Conservation (phyloP, 1,284 basidiomycete species). For the Trichosporon sp. region DNA sequence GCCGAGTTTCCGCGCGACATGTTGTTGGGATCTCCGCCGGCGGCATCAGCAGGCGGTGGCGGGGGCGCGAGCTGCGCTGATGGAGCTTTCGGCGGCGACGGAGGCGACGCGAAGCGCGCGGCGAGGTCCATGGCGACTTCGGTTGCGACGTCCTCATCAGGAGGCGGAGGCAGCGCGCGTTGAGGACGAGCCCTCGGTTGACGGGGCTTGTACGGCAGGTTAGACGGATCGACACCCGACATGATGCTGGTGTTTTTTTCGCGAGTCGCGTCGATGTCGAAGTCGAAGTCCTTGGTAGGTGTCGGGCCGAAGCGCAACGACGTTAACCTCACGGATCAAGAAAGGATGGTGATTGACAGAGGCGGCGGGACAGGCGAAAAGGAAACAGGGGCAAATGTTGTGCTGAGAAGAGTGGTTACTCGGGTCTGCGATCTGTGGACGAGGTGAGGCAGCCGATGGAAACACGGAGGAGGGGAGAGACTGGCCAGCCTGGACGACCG, state of each 20-base stretch:
- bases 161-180: slow-evolving; percentile 40
- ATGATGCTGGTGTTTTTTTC: not conserved
- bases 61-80: slow-evolving; percentile 10
- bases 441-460: not conserved
- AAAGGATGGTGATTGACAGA: not conserved
- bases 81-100: slow-evolving; percentile 41
- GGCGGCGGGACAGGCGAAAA: not conserved
- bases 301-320: not conserved
- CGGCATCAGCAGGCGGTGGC: slow-evolving; percentile 5
- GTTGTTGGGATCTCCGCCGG: not conserved
- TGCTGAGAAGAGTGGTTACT: not conserved
- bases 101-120: slow-evolving; percentile 43
- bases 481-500: not conserved
- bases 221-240: slow-evolving; percentile 14
- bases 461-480: slow-evolving; percentile 13
- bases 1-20: not conserved
- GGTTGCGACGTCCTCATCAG: slow-evolving; percentile 42
- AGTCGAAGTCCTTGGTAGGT: not conserved
- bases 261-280: not conserved
- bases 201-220: slow-evolving; percentile 43
- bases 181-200: slow-evolving; percentile 35
- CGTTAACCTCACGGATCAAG: not conserved
- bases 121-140: slow-evolving; percentile 39
- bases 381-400: not conserved
- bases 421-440: not conserved